phyloP scores from a whole-genome alignment of 805 yeast genomes.

The Clavispora fructus region DNA sequence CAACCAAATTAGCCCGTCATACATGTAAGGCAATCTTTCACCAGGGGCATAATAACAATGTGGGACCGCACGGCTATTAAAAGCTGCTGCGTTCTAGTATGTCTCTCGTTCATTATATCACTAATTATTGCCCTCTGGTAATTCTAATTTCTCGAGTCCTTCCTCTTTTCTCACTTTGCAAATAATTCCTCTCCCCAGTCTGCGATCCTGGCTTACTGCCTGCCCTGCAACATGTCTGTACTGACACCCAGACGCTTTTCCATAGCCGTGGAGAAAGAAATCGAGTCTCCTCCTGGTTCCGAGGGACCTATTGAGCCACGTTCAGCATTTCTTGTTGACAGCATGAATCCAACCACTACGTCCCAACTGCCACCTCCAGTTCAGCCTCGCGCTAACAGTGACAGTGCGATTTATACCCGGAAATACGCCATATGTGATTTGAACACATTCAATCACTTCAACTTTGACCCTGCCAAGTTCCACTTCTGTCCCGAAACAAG shows the following conservation, averaged over 20 bases:
- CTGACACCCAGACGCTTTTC: slow-evolving; percentile 4
- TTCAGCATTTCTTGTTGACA: slow-evolving; percentile 3
- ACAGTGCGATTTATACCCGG: not conserved
- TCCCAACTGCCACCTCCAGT: not conserved
- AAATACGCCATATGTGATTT: slow-evolving; percentile 5
- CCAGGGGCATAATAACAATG: not conserved
- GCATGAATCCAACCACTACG: not conserved
- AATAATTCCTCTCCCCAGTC: not conserved
- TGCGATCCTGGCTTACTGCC: not conserved
- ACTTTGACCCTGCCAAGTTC: not conserved
- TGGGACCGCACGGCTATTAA: not conserved
- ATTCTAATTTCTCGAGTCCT: not conserved
- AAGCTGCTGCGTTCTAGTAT: not conserved
- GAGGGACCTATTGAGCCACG: not conserved
- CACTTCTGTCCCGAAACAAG: not conserved
- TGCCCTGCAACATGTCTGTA: not conserved
- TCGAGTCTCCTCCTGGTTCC: not conserved
- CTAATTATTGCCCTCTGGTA: not conserved
- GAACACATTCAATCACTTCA: slow-evolving; percentile 2
- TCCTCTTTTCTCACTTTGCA: not conserved
- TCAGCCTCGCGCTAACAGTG: not conserved
- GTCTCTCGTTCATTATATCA: too few species aligned
- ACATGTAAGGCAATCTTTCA: not conserved
- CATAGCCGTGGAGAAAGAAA: slow-evolving; percentile 3
- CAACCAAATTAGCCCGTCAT: not conserved